These are phyloP conservation scores for Entomortierella parvispora DNA, from an alignment of 192 early-diverging fungal genomes.

Conservation along the genomic window DNA sequence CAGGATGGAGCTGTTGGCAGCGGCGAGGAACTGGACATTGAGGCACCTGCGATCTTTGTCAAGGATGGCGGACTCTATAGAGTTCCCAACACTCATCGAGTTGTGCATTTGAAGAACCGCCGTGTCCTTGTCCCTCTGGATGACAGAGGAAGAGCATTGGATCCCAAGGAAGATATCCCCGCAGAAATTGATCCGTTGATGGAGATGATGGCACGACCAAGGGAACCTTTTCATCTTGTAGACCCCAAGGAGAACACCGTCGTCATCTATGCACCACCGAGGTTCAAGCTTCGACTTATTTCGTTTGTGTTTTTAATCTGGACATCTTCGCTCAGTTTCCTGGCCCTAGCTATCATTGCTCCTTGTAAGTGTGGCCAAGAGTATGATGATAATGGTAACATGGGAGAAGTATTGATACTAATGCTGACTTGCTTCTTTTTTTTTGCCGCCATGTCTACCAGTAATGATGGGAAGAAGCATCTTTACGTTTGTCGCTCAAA, in stretches of 20 bases:
- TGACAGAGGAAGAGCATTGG: constrained; percentile 59
- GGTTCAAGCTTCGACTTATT: constrained; percentile 70
- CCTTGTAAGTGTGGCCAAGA: constrained; percentile 44
- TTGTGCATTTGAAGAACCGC: constrained; percentile 82
- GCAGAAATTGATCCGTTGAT: constrained; percentile 65
- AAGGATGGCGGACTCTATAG: constrained; percentile 76
- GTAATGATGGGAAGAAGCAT: constrained; percentile 68
- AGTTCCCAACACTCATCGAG: constrained; percentile 86
- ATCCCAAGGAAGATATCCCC: constrained; percentile 67
- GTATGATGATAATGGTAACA: background rate
- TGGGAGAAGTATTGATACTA: background rate
- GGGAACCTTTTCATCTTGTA: constrained; percentile 40
- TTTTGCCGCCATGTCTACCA: constrained; percentile 38
- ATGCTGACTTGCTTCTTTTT: constrained; percentile 14
- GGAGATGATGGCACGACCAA: constrained; percentile 39
- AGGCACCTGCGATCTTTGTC: constrained; percentile 63
- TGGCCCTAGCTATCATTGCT: constrained; percentile 58
- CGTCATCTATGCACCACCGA: constrained; percentile 85
- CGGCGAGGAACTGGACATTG: constrained; percentile 43
- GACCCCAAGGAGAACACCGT: constrained; percentile 74
- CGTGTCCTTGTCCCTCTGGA: constrained; percentile 86
- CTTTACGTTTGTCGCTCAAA: constrained; percentile 56
- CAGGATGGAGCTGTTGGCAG: constrained; percentile 56
- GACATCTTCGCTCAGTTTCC: constrained; percentile 60
- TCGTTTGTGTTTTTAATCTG: constrained; percentile 64